Evolutionary conservation across 495 filamentous ascomycete species (phyloP).

Genomic region (Clavariopsis aquatica): DNA sequence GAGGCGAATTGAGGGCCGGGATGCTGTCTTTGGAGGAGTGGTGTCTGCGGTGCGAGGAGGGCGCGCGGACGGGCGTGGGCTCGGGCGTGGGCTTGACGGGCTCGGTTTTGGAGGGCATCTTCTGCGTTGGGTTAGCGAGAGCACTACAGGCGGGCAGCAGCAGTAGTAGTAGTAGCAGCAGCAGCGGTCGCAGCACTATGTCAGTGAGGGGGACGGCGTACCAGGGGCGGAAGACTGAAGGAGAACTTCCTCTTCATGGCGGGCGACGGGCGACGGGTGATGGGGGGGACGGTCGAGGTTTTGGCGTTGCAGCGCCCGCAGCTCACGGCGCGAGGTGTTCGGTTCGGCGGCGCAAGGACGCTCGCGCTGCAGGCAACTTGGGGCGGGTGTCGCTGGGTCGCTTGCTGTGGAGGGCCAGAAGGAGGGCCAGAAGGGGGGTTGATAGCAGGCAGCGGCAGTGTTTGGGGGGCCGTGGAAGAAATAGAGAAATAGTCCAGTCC

Average conservation of each 20-base stretch:
- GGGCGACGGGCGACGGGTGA: conserved; percentile 7
- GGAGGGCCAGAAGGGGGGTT: too few species aligned
- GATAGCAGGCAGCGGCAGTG: too few species aligned
- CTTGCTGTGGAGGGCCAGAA: too few species aligned
- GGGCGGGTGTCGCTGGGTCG: too few species aligned
- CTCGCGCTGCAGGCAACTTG: neutral
- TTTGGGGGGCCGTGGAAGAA: too few species aligned
- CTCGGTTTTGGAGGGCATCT: conserved; percentile 31
- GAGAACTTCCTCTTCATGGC: conserved; percentile 44
- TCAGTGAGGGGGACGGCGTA: conserved; percentile 4
- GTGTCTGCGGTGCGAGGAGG: conserved; percentile 23
- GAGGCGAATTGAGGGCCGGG: conserved; percentile 40
- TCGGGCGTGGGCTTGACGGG: conserved; percentile 16
- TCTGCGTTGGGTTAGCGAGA: conserved; percentile 35
- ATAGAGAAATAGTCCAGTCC: too few species aligned
- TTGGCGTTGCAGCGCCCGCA: neutral
- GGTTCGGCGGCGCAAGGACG: neutral
- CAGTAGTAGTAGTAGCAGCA: too few species aligned
- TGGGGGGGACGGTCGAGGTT: neutral
- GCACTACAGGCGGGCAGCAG: too few species aligned
- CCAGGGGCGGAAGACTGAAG: conserved; percentile 40
- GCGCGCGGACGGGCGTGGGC: conserved; percentile 13
- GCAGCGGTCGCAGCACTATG: too few species aligned
- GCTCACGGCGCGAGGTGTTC: neutral
- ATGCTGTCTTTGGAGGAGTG: conserved; percentile 32